Percentiles rank a stretch among this genome's conserved stretches.
Conservation (phyloP, 2,329 filamentous ascomycete genomes). For the Colletotrichum ledebouriae region DNA sequence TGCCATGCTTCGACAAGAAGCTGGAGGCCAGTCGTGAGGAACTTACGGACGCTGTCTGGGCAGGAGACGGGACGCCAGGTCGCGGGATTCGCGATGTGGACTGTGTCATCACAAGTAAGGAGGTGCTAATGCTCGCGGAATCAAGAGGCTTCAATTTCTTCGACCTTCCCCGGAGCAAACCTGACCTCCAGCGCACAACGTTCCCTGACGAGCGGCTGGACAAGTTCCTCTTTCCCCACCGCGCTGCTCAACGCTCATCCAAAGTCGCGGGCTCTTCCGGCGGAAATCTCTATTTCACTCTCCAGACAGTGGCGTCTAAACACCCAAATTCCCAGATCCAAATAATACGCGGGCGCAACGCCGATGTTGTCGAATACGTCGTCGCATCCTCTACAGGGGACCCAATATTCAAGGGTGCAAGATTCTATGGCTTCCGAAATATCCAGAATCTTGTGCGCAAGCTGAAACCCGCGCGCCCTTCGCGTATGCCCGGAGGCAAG, state of each 20-base stretch:
- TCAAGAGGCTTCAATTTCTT: constrained; percentile 85
- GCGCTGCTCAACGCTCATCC: constrained; percentile 58
- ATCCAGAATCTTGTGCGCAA: constrained; percentile 98
- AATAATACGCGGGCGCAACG: constrained; percentile 83
- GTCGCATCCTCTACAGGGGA: constrained; percentile 70
- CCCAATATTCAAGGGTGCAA: constrained; percentile 81
- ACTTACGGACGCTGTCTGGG: constrained; percentile 86
- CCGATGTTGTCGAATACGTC: constrained; percentile 89
- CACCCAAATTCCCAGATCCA: constrained; percentile 80
- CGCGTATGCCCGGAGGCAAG: constrained; percentile 83
- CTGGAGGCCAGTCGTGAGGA: constrained; percentile 95
- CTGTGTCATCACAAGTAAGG: constrained; percentile 97
- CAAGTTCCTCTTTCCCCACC: constrained; percentile 79
- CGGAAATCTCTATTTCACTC: constrained; percentile 88
- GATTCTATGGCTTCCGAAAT: constrained; percentile 98
- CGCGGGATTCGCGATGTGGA: constrained; percentile 87
- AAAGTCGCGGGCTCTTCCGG: constrained; percentile 83
- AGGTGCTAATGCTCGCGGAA: constrained; percentile 89
- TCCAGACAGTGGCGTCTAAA: constrained; percentile 78
- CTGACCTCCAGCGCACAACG: constrained; percentile 59
- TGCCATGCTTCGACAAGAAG: constrained; percentile 99
- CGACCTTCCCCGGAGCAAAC: constrained; percentile 71
- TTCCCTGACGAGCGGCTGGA: constrained; percentile 83
- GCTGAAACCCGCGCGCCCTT: constrained; percentile 83
- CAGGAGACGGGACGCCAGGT: constrained; percentile 60